Percentiles rank a stretch among this genome's conserved stretches.
These are phyloP conservation scores for Stagonosporopsis vannaccii DNA, from an alignment of 2,329 filamentous ascomycete genomes.

Conservation along the genomic window DNA sequence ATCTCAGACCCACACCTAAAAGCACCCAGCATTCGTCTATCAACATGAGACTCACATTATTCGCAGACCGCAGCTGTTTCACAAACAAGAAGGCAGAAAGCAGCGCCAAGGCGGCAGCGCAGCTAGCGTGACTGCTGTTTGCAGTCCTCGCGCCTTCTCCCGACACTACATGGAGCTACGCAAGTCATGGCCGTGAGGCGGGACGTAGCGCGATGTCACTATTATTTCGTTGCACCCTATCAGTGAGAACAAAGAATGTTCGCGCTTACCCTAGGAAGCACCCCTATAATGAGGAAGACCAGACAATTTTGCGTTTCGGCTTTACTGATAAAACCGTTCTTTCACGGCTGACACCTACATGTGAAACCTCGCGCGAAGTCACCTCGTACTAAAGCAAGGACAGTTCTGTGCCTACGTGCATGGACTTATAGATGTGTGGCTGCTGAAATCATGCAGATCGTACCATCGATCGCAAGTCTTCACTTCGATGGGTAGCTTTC, in stretches of 20 bases:
- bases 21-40: not conserved
- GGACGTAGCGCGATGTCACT: constrained; percentile 10
- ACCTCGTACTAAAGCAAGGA: not conserved
- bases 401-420: constrained; percentile 2
- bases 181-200: constrained; percentile 10
- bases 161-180: constrained; percentile 3
- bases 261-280: constrained; percentile 4
- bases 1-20: not conserved
- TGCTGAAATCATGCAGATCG: constrained; percentile 15
- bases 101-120: not conserved
- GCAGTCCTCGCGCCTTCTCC: not conserved
- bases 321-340: not conserved
- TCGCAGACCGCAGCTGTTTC: not conserved
- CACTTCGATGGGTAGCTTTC: not conserved
- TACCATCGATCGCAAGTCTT: constrained; percentile 17
- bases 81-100: not conserved
- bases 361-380: not conserved
- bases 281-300: not conserved
- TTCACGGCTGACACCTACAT: not conserved
- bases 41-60: not conserved
- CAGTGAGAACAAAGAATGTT: not conserved
- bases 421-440: not conserved
- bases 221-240: not conserved
- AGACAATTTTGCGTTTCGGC: not conserved
- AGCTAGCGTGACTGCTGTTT: not conserved